Conservation (phyloP, 257 asterid species). For the Cordia subcordata region DNA sequence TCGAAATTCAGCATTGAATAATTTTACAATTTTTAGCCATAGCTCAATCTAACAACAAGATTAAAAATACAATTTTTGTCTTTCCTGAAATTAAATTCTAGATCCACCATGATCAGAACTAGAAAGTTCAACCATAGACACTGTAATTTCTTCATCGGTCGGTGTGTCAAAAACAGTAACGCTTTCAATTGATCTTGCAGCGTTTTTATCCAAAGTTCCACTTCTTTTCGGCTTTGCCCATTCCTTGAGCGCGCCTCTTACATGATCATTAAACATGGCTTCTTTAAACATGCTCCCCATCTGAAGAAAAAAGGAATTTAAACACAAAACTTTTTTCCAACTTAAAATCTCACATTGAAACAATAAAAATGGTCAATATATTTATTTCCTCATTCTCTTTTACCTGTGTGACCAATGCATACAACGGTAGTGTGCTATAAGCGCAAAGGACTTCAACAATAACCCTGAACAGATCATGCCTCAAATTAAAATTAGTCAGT, state of each 20-base stretch:
- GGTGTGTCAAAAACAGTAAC: slow-evolving; percentile 28
- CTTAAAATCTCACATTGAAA: background rate
- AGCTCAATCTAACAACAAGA: no score
- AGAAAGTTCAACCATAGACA: slow-evolving; percentile 41
- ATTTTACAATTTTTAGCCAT: no score
- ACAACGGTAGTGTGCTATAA: slow-evolving; percentile 55
- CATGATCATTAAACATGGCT: slow-evolving; percentile 38
- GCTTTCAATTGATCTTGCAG: slow-evolving; percentile 25
- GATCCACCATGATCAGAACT: background rate
- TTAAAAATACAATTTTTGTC: no score
- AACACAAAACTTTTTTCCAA: background rate
- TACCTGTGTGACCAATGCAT: slow-evolving; percentile 62
- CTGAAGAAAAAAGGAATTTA: slow-evolving; percentile 23
- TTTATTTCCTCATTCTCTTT: background rate
- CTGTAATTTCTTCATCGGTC: slow-evolving; percentile 14
- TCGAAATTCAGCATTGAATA: no score
- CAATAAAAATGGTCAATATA: background rate
- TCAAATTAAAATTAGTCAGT: no score
- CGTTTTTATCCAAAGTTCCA: slow-evolving; percentile 16
- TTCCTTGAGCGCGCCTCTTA: slow-evolving; percentile 8
- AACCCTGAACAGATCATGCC: slow-evolving; percentile 25
- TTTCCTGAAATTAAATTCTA: no score
- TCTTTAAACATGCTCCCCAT: slow-evolving; percentile 74
- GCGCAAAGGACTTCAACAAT: slow-evolving; percentile 53
- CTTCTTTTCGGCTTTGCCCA: slow-evolving; percentile 29